A percentile compares a stretch with the other conserved stretches of the same genome.
These are phyloP conservation scores for Irpex rosettiformis DNA, from an alignment of 1,284 basidiomycete genomes.

Conservation along the genomic window DNA sequence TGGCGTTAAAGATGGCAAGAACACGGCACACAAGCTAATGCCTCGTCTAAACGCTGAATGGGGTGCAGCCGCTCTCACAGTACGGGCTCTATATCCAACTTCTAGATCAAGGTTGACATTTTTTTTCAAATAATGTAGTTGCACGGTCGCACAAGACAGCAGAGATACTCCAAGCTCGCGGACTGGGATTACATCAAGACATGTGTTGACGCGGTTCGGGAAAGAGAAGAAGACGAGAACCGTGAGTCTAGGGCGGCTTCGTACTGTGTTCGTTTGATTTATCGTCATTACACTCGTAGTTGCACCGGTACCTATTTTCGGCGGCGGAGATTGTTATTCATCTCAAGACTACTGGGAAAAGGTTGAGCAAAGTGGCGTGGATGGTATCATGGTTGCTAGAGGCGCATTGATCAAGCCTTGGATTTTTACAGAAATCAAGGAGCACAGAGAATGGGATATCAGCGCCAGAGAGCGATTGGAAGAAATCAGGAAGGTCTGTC, in stretches of 20 bases:
- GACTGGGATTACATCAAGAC: constrained; percentile 91
- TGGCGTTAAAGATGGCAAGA: constrained; percentile 83
- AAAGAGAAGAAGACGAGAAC: constrained; percentile 70
- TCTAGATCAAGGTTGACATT: not conserved
- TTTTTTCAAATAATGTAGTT: constrained; percentile 70
- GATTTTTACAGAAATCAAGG: constrained; percentile 97
- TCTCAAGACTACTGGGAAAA: constrained; percentile 81
- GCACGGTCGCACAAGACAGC: constrained; percentile 90
- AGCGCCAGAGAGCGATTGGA: constrained; percentile 88
- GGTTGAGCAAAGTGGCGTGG: constrained; percentile 77
- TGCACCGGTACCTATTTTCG: constrained; percentile 87
- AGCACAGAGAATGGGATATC: constrained; percentile 93
- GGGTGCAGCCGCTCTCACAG: constrained; percentile 79
- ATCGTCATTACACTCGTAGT: constrained; percentile 42
- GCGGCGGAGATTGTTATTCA: constrained; percentile 93
- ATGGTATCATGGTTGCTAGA: constrained; percentile 93
- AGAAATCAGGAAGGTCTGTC: constrained; percentile 70
- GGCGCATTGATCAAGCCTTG: constrained; percentile 96
- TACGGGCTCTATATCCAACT: constrained; percentile 30
- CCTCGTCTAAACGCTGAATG: constrained; percentile 79
- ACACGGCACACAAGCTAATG: constrained; percentile 91
- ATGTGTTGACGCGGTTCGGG: constrained; percentile 86
- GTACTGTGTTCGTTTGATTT: not conserved
- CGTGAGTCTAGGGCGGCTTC: constrained; percentile 42
- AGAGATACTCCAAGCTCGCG: constrained; percentile 83